Percentiles rank a stretch among this genome's conserved stretches.
Evolutionary conservation across 2,329 filamentous ascomycete species (phyloP).

Genomic region (Curvularia spicifera): DNA sequence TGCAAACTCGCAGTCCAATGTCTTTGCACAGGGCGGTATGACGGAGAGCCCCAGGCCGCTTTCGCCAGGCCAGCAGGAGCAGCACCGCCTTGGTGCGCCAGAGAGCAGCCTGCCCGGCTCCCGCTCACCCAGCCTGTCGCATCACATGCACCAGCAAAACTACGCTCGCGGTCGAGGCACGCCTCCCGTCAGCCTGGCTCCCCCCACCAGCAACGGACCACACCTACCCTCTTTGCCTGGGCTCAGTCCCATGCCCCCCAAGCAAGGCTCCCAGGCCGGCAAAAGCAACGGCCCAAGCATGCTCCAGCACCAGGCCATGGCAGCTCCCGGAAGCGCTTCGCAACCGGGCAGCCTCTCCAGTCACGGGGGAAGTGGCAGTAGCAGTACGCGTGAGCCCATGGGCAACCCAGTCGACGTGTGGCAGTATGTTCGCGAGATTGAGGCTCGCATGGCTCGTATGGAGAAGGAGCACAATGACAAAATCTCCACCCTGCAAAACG

Average conservation of each 20-base stretch:
- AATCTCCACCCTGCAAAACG: constrained; percentile 54
- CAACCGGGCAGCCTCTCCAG: constrained; percentile 60
- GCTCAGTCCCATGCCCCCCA: constrained; percentile 45
- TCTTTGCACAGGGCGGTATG: constrained; percentile 75
- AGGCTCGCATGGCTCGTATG: constrained; percentile 58
- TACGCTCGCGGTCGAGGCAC: constrained; percentile 63
- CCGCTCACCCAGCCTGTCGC: constrained; percentile 69
- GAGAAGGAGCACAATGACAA: constrained; percentile 57
- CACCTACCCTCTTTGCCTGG: constrained; percentile 54
- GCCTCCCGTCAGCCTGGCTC: constrained; percentile 56
- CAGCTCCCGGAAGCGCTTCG: constrained; percentile 50
- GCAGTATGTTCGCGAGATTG: constrained; percentile 74
- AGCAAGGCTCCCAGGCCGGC: constrained; percentile 41
- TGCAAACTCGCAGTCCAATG: constrained; percentile 53
- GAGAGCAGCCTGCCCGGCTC: constrained; percentile 59
- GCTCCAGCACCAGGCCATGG: constrained; percentile 50
- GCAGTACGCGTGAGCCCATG: constrained; percentile 72
- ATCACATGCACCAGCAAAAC: constrained; percentile 70
- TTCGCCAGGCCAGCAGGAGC: constrained; percentile 66
- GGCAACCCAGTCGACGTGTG: constrained; percentile 65
- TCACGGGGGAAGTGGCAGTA: constrained; percentile 62
- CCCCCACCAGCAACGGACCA: constrained; percentile 51
- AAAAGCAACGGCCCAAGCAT: constrained; percentile 49
- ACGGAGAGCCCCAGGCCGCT: constrained; percentile 88
- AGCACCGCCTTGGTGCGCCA: constrained; percentile 61